A percentile compares a stretch with the other conserved stretches of the same genome.
phyloP scores from a whole-genome alignment of 208 protist genomes.

The Crithidia thermophila region DNA sequence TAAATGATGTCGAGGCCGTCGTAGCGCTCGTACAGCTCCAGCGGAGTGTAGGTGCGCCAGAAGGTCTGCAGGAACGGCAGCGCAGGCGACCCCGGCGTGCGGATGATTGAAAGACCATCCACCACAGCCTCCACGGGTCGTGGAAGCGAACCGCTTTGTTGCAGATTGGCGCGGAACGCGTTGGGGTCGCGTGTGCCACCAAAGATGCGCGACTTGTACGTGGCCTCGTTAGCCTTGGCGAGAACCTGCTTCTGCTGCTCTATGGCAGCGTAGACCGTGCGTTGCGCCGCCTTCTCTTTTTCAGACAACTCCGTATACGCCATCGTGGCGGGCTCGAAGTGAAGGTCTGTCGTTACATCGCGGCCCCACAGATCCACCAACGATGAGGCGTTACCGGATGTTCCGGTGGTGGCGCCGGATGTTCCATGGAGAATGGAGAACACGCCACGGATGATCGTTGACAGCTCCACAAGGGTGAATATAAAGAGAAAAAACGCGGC shows the following conservation, averaged over 20 bases:
- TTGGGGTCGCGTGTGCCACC: conserved; percentile 5
- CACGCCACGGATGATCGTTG: not conserved
- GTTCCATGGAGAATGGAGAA: too few species aligned
- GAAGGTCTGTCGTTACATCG: not conserved
- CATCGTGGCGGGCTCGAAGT: not conserved
- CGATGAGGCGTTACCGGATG: too few species aligned
- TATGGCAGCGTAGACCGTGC: not conserved
- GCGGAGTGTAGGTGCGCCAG: conserved; percentile 31
- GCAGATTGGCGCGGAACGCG: not conserved
- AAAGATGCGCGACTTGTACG: not conserved
- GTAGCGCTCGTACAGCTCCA: conserved; percentile 32
- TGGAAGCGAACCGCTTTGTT: not conserved
- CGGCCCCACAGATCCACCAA: not conserved
- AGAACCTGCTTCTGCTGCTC: not conserved
- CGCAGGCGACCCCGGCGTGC: conserved; percentile 1
- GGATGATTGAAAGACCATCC: not conserved
- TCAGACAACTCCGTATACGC: conserved; percentile 7
- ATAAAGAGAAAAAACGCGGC: not conserved
- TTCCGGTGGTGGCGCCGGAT: too few species aligned
- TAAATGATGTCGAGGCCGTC: conserved; percentile 92
- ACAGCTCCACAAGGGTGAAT: not conserved
- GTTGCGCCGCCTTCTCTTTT: not conserved
- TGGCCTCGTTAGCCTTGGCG: not conserved
- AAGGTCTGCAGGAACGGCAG: conserved; percentile 28
- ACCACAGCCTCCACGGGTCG: conserved; percentile 14